These are phyloP conservation scores for Lactifluus subvellereus DNA, from an alignment of 768 basidiomycete species.

Conservation along the genomic window DNA sequence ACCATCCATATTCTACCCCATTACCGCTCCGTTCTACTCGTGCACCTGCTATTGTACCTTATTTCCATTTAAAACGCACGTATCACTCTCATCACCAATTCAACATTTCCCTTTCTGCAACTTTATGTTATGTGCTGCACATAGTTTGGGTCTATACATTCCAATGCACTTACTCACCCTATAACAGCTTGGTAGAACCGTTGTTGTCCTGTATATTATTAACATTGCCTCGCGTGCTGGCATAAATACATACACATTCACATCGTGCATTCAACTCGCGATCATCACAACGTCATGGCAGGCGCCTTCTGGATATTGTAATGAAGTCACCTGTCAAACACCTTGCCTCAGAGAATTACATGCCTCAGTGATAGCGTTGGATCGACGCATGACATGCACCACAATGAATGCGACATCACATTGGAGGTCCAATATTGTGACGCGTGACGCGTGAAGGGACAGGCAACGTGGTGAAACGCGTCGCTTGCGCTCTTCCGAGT, in stretches of 20 bases:
- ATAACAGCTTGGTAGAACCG: conserved; percentile 17
- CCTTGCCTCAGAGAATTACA: not conserved
- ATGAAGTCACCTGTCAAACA: not conserved
- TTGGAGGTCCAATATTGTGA: not conserved
- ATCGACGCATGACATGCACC: not conserved
- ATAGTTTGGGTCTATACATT: conserved; percentile 20
- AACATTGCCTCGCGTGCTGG: conserved; percentile 11
- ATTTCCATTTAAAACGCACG: conserved; percentile 16
- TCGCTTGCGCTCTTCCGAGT: conserved; percentile 5
- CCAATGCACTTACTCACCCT: conserved; percentile 20
- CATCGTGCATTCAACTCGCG: conserved; percentile 7
- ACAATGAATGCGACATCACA: conserved; percentile 2
- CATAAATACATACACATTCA: conserved; percentile 12
- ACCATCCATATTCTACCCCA: conserved; percentile 13
- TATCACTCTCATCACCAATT: conserved; percentile 13
- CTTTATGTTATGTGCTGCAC: conserved; percentile 23
- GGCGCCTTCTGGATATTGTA: not conserved
- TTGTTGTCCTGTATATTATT: conserved; percentile 23
- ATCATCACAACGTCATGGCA: conserved; percentile 13
- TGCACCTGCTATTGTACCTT: conserved; percentile 18
- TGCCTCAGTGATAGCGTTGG: not conserved
- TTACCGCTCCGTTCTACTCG: conserved; percentile 8
- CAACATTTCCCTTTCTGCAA: conserved; percentile 11
- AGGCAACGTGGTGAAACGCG: conserved; percentile 6
- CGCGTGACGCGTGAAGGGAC: conserved; percentile 8